These are phyloP conservation scores for Vachellia collinsii DNA, from an alignment of 306 rosid species.

Conservation along the genomic window DNA sequence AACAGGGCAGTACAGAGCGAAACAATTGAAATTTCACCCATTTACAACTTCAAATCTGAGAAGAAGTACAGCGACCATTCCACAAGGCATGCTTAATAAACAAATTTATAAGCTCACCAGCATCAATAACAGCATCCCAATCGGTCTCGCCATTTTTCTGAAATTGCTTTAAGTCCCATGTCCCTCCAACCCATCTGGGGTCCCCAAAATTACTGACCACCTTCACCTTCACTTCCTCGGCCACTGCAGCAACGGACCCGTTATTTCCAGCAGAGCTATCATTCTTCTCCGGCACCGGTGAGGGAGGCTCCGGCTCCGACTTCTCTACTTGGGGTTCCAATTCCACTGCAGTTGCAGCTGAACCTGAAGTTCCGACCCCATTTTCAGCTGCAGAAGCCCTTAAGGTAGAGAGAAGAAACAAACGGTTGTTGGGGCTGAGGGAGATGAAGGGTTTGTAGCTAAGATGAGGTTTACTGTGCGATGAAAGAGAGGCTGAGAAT, in stretches of 20 bases:
- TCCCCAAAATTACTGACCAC: constrained; percentile 45
- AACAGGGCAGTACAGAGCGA: not conserved
- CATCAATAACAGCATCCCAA: constrained; percentile 80
- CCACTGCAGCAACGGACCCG: constrained; percentile 44
- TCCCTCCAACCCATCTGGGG: constrained; percentile 66
- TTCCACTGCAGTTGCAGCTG: constrained; percentile 40
- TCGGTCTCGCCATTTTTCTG: constrained; percentile 55
- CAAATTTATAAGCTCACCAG: constrained; percentile 48
- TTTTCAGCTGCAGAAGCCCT: constrained; percentile 51
- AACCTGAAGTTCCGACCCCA: constrained; percentile 43
- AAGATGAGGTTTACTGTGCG: constrained; percentile 34
- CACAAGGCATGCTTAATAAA: not conserved
- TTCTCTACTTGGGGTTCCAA: constrained; percentile 34
- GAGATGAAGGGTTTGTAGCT: constrained; percentile 40
- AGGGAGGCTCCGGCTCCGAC: constrained; percentile 33
- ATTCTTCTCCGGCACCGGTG: constrained; percentile 33
- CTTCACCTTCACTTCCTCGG: constrained; percentile 40
- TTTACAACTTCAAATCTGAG: no score
- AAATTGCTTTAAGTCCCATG: constrained; percentile 76
- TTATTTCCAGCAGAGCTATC: constrained; percentile 43
- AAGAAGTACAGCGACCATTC: not conserved
- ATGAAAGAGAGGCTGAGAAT: constrained; percentile 45
- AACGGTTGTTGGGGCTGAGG: constrained; percentile 41
- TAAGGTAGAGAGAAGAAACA: constrained; percentile 8
- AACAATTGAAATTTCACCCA: not conserved